phyloP scores from a whole-genome alignment of 345 rosid genomes.

The Eutrema heterophyllum region DNA sequence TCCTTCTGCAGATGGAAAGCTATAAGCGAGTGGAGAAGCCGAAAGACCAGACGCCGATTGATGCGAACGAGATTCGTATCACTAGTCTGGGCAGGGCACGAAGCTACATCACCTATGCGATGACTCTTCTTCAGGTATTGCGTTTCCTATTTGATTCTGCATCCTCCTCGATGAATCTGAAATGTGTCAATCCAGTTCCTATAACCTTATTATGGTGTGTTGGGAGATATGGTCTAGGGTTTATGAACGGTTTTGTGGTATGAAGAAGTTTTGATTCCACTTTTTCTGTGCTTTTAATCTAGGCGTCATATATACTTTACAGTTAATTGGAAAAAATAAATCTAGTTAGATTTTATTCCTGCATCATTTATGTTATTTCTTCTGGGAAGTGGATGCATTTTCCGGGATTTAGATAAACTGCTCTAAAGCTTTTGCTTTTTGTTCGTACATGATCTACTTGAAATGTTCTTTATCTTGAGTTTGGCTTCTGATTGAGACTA shows the following conservation, averaged over 20 bases:
- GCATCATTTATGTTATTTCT: neutral
- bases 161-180: neutral
- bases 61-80: conserved; percentile 39
- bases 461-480: neutral
- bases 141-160: neutral
- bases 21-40: conserved; percentile 77
- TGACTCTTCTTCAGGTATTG: conserved; percentile 64
- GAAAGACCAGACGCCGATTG: conserved; percentile 53
- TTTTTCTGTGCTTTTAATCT: neutral
- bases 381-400: neutral
- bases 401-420: too few species aligned
- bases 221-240: conserved; percentile 15
- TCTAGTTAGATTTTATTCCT: neutral
- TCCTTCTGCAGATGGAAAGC: conserved; percentile 48
- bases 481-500: neutral
- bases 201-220: neutral
- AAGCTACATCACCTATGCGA: conserved; percentile 64
- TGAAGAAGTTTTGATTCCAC: neutral
- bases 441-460: too few species aligned
- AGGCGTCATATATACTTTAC: neutral
- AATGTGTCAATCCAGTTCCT: neutral
- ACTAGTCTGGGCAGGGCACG: conserved; percentile 35
- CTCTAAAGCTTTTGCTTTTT: too few species aligned
- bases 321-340: neutral
- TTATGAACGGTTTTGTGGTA: neutral